Conservation (phyloP, 306 rosid genomes). For the Prunus davidiana region DNA sequence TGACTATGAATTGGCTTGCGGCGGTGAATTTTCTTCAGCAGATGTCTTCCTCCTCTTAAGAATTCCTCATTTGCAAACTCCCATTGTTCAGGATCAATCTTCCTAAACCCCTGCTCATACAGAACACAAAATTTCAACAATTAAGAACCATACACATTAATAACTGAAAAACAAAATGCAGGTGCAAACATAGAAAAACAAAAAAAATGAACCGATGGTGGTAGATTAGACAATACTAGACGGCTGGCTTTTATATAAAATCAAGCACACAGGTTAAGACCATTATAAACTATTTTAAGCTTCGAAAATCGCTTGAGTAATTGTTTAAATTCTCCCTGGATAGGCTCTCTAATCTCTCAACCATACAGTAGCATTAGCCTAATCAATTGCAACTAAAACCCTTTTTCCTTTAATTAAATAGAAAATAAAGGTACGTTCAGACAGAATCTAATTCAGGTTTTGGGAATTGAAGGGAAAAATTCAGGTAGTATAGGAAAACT, state of each 20-base stretch:
- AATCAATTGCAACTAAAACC: not conserved
- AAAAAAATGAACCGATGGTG: not conserved
- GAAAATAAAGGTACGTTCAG: not conserved
- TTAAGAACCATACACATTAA: not conserved
- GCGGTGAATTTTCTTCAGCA: constrained; percentile 34
- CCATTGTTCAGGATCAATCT: constrained; percentile 46
- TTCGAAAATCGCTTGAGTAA: not conserved
- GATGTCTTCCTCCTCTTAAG: constrained; percentile 37
- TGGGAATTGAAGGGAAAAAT: not conserved
- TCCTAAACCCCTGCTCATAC: constrained; percentile 36
- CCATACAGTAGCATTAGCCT: not conserved
- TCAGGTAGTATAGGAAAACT: not conserved
- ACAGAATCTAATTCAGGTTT: not conserved
- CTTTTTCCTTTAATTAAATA: not conserved
- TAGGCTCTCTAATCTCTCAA: not conserved
- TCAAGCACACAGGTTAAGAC: not conserved
- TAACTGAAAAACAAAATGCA: not conserved
- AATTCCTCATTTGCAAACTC: constrained; percentile 46
- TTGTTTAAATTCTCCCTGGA: not conserved
- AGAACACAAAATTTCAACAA: not conserved
- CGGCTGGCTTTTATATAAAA: not conserved
- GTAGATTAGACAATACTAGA: not conserved
- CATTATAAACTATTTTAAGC: not conserved
- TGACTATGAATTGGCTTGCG: constrained; percentile 44
- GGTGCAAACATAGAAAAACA: not conserved